A percentile compares a stretch with the other conserved stretches of the same genome.
phyloP scores from a whole-genome alignment of 129 eudicot species.

The Oenanthe sinensis region DNA sequence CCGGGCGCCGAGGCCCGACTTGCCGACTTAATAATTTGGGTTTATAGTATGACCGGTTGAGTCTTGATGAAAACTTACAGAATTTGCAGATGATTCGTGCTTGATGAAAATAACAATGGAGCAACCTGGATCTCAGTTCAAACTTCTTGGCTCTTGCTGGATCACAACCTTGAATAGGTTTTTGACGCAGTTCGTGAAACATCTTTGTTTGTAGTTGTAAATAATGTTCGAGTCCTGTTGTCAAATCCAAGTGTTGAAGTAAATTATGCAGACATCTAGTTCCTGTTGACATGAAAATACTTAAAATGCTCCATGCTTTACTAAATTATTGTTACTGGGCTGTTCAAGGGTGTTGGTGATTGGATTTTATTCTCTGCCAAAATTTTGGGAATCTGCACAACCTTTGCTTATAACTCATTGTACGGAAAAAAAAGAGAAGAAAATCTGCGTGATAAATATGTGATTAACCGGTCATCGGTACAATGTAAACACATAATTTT shows the following conservation, averaged over 20 bases:
- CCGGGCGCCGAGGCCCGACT: no score
- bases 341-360: background rate
- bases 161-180: background rate
- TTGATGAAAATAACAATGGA: constrained; percentile 20
- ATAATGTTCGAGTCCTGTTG: constrained; percentile 9
- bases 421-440: no score
- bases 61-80: background rate
- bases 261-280: background rate
- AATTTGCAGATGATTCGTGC: constrained; percentile 61
- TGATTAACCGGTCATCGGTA: no score
- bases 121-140: background rate
- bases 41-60: background rate
- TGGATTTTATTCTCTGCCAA: background rate
- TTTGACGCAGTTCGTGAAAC: background rate
- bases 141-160: constrained; percentile 4
- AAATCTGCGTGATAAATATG: no score
- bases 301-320: background rate
- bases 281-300: background rate
- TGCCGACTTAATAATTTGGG: no score
- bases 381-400: background rate
- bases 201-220: constrained; percentile 15
- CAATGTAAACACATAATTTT: no score
- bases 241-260: background rate
- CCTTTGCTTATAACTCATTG: no score
- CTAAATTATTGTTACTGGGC: background rate